Percentiles rank a stretch among this genome's conserved stretches.
phyloP scores from a whole-genome alignment of 2,329 filamentous ascomycete genomes.

The Botrytis galanthina region DNA sequence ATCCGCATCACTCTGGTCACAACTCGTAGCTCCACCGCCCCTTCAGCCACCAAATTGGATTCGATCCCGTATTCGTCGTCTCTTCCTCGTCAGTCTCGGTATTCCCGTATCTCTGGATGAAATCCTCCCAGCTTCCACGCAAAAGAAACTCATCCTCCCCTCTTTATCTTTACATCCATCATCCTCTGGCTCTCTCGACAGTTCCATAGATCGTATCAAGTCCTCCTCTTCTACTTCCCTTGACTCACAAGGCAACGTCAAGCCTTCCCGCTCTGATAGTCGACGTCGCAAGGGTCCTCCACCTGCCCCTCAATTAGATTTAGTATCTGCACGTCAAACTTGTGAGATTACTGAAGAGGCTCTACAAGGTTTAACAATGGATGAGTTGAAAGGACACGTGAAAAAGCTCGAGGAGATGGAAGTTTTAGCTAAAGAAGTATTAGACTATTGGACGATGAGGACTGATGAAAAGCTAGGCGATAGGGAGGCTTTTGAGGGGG shows the following conservation, averaged over 20 bases:
- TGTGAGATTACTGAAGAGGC: conserved; percentile 85
- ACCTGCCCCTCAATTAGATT: conserved; percentile 72
- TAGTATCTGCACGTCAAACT: conserved; percentile 72
- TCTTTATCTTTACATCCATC: conserved; percentile 59
- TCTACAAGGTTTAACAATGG: conserved; percentile 72
- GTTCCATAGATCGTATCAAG: conserved; percentile 35
- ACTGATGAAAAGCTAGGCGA: conserved; percentile 86
- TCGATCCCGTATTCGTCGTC: conserved; percentile 85
- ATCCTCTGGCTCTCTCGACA: conserved; percentile 50
- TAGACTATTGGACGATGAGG: conserved; percentile 85
- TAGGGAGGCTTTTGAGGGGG: conserved; percentile 89
- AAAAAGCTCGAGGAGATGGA: conserved; percentile 66
- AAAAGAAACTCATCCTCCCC: conserved; percentile 94
- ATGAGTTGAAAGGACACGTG: conserved; percentile 72
- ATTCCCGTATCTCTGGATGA: conserved; percentile 97
- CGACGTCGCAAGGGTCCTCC: conserved; percentile 56
- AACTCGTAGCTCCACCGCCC: conserved; percentile 90
- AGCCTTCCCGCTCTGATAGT: conserved; percentile 44
- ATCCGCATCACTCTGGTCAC: conserved; percentile 90
- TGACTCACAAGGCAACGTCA: conserved; percentile 53
- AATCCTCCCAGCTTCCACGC: conserved; percentile 93
- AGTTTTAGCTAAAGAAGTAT: conserved; percentile 67
- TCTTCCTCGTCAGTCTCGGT: conserved; percentile 93
- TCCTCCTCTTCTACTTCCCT: conserved; percentile 55
- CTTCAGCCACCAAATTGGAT: conserved; percentile 98